phyloP scores from a whole-genome alignment of 306 rosid genomes.

The Benincasa hispida region DNA sequence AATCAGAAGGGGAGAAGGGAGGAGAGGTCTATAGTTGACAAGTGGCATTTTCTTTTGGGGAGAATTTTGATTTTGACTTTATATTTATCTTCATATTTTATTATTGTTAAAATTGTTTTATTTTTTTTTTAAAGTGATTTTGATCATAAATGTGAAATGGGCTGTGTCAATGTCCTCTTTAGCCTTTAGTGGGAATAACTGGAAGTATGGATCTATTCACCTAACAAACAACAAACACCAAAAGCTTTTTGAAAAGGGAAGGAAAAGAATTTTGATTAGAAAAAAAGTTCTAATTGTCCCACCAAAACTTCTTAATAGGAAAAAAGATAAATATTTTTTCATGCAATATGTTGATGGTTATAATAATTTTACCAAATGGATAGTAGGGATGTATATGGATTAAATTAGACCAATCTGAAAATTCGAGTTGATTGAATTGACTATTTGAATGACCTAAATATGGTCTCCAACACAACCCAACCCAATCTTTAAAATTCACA shows the following conservation, averaged over 20 bases:
- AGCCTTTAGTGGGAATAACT: not conserved
- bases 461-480: too few relatives aligned
- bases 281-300: not conserved
- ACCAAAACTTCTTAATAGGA: not conserved
- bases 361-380: too few relatives aligned
- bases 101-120: not conserved
- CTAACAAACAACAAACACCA: not conserved
- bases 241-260: not conserved
- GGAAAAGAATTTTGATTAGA: not conserved
- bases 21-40: not conserved
- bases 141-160: not conserved
- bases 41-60: not conserved
- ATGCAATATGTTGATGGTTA: too few relatives aligned
- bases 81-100: not conserved
- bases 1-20: not conserved
- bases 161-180: not conserved
- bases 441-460: too few relatives aligned
- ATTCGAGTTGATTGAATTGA: too few relatives aligned
- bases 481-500: too few relatives aligned
- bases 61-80: not conserved
- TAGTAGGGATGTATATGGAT: too few relatives aligned
- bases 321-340: not conserved
- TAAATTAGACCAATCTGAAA: too few relatives aligned
- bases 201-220: not conserved
- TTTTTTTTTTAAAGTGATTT: not conserved